These are phyloP conservation scores for Russula dissimulans DNA, from an alignment of 768 basidiomycete species.

Conservation along the genomic window DNA sequence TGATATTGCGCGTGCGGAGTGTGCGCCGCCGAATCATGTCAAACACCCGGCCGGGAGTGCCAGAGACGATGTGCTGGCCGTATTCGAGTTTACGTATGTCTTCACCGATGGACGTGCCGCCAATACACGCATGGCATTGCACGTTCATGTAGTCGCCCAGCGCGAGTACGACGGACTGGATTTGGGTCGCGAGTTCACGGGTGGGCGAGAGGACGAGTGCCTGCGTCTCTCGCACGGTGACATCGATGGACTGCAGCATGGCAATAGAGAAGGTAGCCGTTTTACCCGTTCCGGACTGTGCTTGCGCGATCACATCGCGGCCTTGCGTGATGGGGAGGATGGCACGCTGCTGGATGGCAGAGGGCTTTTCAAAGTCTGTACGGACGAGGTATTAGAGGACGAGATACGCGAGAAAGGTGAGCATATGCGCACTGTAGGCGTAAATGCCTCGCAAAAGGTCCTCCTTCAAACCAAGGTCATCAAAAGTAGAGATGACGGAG, in stretches of 20 bases:
- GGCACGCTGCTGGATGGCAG: conserved; percentile 96
- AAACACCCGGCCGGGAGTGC: conserved; percentile 95
- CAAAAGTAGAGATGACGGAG: conserved; percentile 81
- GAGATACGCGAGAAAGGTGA: not conserved
- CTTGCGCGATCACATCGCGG: conserved; percentile 97
- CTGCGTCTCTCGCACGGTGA: conserved; percentile 88
- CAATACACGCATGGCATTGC: conserved; percentile 97
- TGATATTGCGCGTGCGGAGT: conserved; percentile 92
- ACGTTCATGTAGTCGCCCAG: conserved; percentile 99
- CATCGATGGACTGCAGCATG: conserved; percentile 96
- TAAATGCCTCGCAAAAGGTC: conserved; percentile 95
- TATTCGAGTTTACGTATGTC: conserved; percentile 96
- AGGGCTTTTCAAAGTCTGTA: conserved; percentile 91
- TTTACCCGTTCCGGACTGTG: conserved; percentile 99
- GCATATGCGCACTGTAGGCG: conserved; percentile 73
- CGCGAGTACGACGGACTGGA: conserved; percentile 92
- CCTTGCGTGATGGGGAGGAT: conserved; percentile 94
- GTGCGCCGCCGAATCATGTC: conserved; percentile 97
- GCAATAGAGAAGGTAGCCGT: conserved; percentile 98
- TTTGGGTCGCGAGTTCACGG: conserved; percentile 98
- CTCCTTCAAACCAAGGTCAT: conserved; percentile 87
- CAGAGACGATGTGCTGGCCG: conserved; percentile 94
- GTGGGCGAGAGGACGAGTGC: conserved; percentile 95
- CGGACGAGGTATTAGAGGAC: not conserved
- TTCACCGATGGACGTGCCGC: conserved; percentile 94